Percentiles rank a stretch among this genome's conserved stretches.
These are phyloP conservation scores for Bocquillonia castaneifolia DNA, from an alignment of 441 rosid genomes.

Conservation along the genomic window DNA sequence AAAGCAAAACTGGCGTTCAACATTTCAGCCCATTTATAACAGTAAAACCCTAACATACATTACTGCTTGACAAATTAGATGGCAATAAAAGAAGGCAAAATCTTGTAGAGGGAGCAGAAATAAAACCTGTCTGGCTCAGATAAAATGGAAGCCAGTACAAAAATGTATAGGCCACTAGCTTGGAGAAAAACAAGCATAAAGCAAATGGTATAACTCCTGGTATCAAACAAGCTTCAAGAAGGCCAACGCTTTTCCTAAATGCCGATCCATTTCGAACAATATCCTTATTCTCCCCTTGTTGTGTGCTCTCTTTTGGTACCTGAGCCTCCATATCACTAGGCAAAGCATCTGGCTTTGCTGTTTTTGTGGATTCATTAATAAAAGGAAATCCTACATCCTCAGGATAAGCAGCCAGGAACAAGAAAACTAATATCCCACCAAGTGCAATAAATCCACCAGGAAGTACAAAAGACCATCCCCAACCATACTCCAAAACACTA, in stretches of 20 bases:
- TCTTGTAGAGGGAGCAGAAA: slow-evolving; percentile 10
- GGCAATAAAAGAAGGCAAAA: neutral
- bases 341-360: slow-evolving; percentile 1
- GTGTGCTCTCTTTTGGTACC: slow-evolving; percentile 14
- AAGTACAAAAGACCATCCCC: slow-evolving; percentile 91
- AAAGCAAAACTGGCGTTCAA: neutral
- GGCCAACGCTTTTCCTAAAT: slow-evolving; percentile 63
- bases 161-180: slow-evolving; percentile 90
- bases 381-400: slow-evolving; percentile 79
- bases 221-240: slow-evolving; percentile 73
- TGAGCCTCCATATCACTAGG: slow-evolving; percentile 40
- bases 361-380: slow-evolving; percentile 26
- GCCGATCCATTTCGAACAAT: slow-evolving; percentile 32
- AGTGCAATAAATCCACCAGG: slow-evolving; percentile 69
- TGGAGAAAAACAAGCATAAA: slow-evolving; percentile 81
- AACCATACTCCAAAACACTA: slow-evolving; percentile 74
- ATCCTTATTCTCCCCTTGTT: slow-evolving; percentile 17
- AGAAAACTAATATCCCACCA: slow-evolving; percentile 71
- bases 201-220: slow-evolving; percentile 95
- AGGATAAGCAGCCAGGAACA: slow-evolving; percentile 82
- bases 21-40: neutral
- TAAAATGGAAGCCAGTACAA: slow-evolving; percentile 93
- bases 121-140: slow-evolving; percentile 75
- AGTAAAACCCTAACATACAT: neutral
- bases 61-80: neutral